A percentile compares a stretch with the other conserved stretches of the same genome.
These are phyloP conservation scores for Rehmannia glutinosa DNA, from an alignment of 257 asterid genomes.

Conservation along the genomic window DNA sequence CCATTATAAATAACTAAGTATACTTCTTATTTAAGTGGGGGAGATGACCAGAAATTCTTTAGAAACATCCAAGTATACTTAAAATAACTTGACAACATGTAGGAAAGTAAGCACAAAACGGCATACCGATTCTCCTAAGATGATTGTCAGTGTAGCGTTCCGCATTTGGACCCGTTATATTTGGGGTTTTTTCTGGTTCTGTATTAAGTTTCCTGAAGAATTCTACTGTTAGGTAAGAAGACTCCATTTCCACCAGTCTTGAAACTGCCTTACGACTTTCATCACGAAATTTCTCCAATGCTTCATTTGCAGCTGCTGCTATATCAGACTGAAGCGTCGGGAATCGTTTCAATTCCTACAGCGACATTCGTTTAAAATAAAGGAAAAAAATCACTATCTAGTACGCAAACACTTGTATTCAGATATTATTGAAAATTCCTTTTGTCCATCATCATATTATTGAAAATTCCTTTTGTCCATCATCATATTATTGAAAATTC, in stretches of 20 bases:
- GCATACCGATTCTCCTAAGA: slow-evolving; percentile 68
- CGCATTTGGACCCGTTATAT: slow-evolving; percentile 35
- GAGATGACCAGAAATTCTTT: neutral
- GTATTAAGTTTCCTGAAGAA: slow-evolving; percentile 82
- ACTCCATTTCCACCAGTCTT: slow-evolving; percentile 96
- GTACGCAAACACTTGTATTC: neutral
- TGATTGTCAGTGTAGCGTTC: slow-evolving; percentile 85
- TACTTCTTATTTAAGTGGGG: neutral
- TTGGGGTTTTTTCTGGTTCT: slow-evolving; percentile 69
- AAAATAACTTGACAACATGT: neutral
- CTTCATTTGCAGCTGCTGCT: slow-evolving; percentile 91
- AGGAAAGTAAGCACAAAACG: neutral
- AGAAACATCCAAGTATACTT: neutral
- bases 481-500: too few species aligned
- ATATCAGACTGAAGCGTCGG: slow-evolving; percentile 89
- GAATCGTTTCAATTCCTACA: slow-evolving; percentile 87
- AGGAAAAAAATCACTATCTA: neutral
- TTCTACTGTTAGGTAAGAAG: slow-evolving; percentile 90
- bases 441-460: too few species aligned
- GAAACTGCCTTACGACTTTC: slow-evolving; percentile 83
- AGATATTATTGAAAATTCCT: slow-evolving; percentile 4
- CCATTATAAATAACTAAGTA: neutral
- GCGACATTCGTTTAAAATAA: slow-evolving; percentile 7
- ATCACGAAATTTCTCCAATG: slow-evolving; percentile 93
- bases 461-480: too few species aligned